Evolutionary conservation across 2,329 filamentous ascomycete genomes (phyloP).

Genomic region (Piedraia hortae): DNA sequence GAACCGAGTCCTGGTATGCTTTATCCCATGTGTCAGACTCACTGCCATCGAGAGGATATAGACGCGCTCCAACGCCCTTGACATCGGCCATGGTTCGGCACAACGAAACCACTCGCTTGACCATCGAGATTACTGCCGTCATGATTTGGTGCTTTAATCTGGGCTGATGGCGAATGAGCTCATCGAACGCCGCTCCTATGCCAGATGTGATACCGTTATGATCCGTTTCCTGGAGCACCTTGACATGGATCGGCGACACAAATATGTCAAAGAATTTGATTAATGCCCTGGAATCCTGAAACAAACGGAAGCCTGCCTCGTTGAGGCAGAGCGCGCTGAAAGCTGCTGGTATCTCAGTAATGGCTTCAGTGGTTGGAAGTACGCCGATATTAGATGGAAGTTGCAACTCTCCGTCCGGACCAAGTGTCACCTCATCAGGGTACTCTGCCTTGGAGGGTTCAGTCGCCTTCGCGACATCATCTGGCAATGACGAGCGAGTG

Average conservation of each 20-base stretch:
- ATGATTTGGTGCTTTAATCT: slow-evolving; percentile 53
- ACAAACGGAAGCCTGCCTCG: slow-evolving; percentile 60
- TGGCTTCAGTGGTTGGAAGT: slow-evolving; percentile 65
- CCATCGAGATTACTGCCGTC: slow-evolving; percentile 68
- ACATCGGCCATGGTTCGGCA: slow-evolving; percentile 41
- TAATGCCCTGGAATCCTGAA: slow-evolving; percentile 56
- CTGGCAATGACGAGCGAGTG: slow-evolving; percentile 17
- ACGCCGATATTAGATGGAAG: slow-evolving; percentile 28
- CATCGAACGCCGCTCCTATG: slow-evolving; percentile 70
- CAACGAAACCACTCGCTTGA: slow-evolving; percentile 50
- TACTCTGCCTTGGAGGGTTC: slow-evolving; percentile 2
- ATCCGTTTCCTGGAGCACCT: slow-evolving; percentile 48
- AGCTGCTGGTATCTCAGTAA: slow-evolving; percentile 59
- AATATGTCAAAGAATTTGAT: slow-evolving; percentile 90
- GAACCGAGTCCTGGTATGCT: slow-evolving; percentile 2
- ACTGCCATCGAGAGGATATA: slow-evolving; percentile 22
- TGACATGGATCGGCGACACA: slow-evolving; percentile 69
- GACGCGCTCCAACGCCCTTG: slow-evolving; percentile 48
- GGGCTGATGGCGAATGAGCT: slow-evolving; percentile 82
- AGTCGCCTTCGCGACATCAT: slow-evolving; percentile 5
- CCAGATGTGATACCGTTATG: slow-evolving; percentile 43
- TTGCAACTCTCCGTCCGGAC: slow-evolving; percentile 5
- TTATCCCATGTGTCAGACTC: slow-evolving; percentile 2
- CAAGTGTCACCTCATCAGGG: slow-evolving; percentile 6
- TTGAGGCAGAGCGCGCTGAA: slow-evolving; percentile 89